phyloP scores from a whole-genome alignment of 148 eudicot genomes.

The Chenopodium formosanum region DNA sequence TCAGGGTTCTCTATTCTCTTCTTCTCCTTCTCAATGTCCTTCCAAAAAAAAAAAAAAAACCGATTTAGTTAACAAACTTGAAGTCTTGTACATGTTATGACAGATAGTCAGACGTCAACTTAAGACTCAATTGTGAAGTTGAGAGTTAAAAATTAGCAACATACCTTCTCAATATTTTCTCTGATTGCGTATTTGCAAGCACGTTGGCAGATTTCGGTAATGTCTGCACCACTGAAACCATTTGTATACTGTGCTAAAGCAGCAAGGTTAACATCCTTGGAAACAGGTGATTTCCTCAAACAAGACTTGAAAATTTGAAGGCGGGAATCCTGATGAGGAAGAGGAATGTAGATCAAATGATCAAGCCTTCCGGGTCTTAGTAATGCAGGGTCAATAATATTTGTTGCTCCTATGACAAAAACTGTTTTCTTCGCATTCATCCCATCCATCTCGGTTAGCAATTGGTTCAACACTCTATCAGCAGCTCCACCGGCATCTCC shows the following conservation, averaged over 20 bases:
- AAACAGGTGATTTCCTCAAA: conserved; percentile 64
- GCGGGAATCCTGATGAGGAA: conserved; percentile 68
- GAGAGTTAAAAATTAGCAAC: background rate
- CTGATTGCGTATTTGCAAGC: conserved; percentile 76
- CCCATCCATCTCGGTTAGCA: conserved; percentile 82
- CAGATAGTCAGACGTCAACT: no score
- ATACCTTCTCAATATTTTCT: conserved; percentile 76
- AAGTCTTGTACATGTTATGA: background rate
- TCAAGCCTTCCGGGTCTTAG: conserved; percentile 76
- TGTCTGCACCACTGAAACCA: conserved; percentile 79
- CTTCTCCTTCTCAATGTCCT: conserved; percentile 72
- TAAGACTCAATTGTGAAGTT: no score
- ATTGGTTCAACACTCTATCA: conserved; percentile 70
- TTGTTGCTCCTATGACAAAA: conserved; percentile 73
- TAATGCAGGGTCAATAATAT: conserved; percentile 71
- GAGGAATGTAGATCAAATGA: conserved; percentile 76
- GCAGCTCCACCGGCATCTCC: conserved; percentile 89
- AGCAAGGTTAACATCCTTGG: conserved; percentile 40
- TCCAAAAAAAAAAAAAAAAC: background rate
- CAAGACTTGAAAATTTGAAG: conserved; percentile 61
- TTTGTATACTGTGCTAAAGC: conserved; percentile 63
- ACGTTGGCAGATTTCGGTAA: conserved; percentile 78
- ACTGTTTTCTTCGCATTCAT: conserved; percentile 77
- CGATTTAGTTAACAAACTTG: background rate
- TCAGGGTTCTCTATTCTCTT: conserved; percentile 61